Conservation (phyloP, 306 rosid genomes). For the Fragaria nilgerrensis region DNA sequence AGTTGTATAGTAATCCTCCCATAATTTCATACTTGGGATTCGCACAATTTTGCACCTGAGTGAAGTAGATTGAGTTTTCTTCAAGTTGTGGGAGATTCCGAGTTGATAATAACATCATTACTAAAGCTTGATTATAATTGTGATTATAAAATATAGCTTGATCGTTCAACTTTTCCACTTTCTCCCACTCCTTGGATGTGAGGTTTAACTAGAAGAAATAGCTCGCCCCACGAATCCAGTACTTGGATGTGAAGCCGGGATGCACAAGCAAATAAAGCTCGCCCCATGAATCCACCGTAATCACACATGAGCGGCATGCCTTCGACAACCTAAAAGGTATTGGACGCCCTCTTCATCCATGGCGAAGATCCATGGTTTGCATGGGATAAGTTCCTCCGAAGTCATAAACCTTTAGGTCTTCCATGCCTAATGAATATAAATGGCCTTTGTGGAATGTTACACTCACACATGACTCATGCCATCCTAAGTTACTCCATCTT, state of each 20-base stretch:
- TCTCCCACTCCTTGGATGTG: neutral
- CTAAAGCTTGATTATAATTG: too few species aligned
- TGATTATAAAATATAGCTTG: neutral
- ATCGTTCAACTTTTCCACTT: neutral
- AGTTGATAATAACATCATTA: neutral
- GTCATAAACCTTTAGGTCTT: neutral
- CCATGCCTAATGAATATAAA: neutral
- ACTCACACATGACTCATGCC: neutral
- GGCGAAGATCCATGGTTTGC: neutral
- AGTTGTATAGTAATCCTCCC: neutral
- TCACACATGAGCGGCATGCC: too few species aligned
- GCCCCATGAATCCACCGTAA: slow-evolving; percentile 4
- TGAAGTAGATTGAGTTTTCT: slow-evolving; percentile 6
- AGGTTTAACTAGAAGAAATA: neutral
- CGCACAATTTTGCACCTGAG: too few species aligned
- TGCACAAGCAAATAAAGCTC: neutral
- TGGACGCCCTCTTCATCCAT: neutral
- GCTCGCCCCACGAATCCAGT: neutral
- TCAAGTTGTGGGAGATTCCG: neutral
- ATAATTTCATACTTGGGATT: too few species aligned
- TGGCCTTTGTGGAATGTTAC: neutral
- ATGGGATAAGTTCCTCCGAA: neutral
- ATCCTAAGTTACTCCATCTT: neutral
- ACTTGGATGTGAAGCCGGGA: neutral
- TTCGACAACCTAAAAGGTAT: too few species aligned